Conservation (phyloP, 108 stramenopile species). For the Aurantiochytrium sp. region DNA sequence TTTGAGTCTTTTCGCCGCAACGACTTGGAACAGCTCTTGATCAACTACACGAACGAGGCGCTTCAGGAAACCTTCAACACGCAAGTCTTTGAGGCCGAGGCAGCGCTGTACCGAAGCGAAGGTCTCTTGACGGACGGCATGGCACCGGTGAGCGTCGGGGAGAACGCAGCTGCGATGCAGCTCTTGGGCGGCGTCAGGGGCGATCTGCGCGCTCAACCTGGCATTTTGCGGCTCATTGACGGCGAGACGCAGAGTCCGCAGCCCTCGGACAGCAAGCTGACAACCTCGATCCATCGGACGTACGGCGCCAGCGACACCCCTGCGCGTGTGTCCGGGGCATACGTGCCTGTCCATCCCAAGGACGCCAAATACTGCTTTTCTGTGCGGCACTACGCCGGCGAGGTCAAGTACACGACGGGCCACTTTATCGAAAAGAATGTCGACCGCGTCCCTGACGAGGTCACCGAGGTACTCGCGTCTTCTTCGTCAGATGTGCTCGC, state of each 20-base stretch:
- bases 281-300: neutral
- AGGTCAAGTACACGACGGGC: slow-evolving; percentile 42
- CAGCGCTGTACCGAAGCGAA: neutral
- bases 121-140: neutral
- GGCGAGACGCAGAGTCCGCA: neutral
- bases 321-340: neutral
- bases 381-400: slow-evolving; percentile 57
- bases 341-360: neutral
- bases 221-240: neutral
- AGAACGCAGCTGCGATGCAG: neutral
- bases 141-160: neutral
- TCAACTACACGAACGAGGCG: slow-evolving; percentile 36
- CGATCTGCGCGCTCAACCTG: neutral
- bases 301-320: neutral
- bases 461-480: neutral
- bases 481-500: neutral
- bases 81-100: neutral
- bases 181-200: neutral
- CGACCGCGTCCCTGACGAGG: slow-evolving; percentile 36
- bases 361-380: slow-evolving; percentile 26
- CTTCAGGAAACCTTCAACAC: slow-evolving; percentile 26
- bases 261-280: slow-evolving; percentile 15
- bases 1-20: slow-evolving; percentile 24
- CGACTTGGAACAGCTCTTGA: slow-evolving; percentile 29
- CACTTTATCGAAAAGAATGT: slow-evolving; percentile 61